Percentiles rank a stretch among this genome's conserved stretches.
These are phyloP conservation scores for Coemansia furcata DNA, from an alignment of 192 early-diverging fungal species.

Conservation along the genomic window DNA sequence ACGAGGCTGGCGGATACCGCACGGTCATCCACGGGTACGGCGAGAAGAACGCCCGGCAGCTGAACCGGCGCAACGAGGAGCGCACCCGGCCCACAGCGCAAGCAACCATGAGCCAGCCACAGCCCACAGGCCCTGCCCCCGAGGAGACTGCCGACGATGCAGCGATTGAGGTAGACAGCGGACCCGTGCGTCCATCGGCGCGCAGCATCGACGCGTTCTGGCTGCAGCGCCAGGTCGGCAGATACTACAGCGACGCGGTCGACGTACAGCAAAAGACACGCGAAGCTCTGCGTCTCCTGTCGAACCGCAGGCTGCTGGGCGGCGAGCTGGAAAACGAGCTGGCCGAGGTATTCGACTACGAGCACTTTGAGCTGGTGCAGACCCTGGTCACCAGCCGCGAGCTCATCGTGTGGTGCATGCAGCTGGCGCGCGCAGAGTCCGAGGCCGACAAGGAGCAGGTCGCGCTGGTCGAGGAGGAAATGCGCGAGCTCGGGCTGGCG, in stretches of 20 bases:
- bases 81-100: conserved; percentile 11
- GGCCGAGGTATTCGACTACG: conserved; percentile 92
- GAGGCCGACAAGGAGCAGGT: conserved; percentile 55
- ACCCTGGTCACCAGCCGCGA: conserved; percentile 85
- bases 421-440: conserved; percentile 71
- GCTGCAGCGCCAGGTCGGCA: conserved; percentile 84
- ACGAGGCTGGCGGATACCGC: conserved; percentile 30
- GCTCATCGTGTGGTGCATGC: conserved; percentile 87
- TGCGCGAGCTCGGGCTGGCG: conserved; percentile 64
- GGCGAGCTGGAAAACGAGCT: conserved; percentile 95
- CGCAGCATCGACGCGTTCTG: conserved; percentile 97
- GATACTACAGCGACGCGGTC: conserved; percentile 82
- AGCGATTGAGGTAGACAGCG: conserved; percentile 3
- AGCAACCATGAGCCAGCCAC: neutral
- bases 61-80: conserved; percentile 37
- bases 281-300: conserved; percentile 70
- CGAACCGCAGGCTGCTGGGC: conserved; percentile 58
- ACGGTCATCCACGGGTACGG: conserved; percentile 40
- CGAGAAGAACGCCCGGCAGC: conserved; percentile 30
- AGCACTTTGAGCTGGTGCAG: conserved; percentile 94
- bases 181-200: conserved; percentile 47
- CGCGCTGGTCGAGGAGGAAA: conserved; percentile 59
- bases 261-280: conserved; percentile 86
- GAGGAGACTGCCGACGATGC: neutral
- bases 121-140: neutral